Conservation (phyloP, 2,329 filamentous ascomycete species). For the Pseudocercospora fuligena region DNA sequence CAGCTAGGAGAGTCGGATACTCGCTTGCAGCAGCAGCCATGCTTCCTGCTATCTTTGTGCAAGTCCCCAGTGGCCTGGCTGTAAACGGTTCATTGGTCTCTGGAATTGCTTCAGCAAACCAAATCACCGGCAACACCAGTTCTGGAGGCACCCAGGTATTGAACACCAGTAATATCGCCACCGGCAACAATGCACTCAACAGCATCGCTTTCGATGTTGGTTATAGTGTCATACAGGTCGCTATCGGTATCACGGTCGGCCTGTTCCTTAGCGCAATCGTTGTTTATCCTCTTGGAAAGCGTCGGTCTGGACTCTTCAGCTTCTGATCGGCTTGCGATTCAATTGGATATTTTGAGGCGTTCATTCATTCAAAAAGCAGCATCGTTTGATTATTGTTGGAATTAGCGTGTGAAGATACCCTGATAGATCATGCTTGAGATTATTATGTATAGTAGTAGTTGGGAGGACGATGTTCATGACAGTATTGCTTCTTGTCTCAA, state of each 20-base stretch:
- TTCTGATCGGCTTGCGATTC: slow-evolving; percentile 33
- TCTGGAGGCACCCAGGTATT: slow-evolving; percentile 51
- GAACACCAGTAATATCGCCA: slow-evolving; percentile 41
- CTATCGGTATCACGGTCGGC: slow-evolving; percentile 58
- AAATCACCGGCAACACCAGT: slow-evolving; percentile 53
- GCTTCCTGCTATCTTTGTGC: slow-evolving; percentile 81
- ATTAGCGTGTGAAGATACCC: background rate
- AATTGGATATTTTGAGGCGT: too few relatives aligned
- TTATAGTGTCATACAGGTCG: slow-evolving; percentile 55
- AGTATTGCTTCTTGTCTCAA: too few relatives aligned
- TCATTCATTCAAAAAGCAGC: too few relatives aligned
- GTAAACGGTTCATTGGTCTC: slow-evolving; percentile 62
- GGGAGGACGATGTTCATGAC: too few relatives aligned
- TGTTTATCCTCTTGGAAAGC: slow-evolving; percentile 57
- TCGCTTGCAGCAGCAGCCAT: slow-evolving; percentile 83
- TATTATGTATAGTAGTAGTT: too few relatives aligned
- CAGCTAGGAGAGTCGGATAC: slow-evolving; percentile 63
- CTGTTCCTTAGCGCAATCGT: slow-evolving; percentile 54
- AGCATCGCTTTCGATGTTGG: slow-evolving; percentile 54
- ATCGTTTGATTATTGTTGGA: background rate
- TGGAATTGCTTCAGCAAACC: slow-evolving; percentile 61
- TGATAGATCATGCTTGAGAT: background rate
- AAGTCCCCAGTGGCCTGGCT: slow-evolving; percentile 64
- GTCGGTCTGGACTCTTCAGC: slow-evolving; percentile 50
- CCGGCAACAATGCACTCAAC: slow-evolving; percentile 41